A percentile compares a stretch with the other conserved stretches of the same genome.
These are phyloP conservation scores for Thelonectria blattea DNA, from an alignment of 2,329 filamentous ascomycete genomes.

Conservation along the genomic window DNA sequence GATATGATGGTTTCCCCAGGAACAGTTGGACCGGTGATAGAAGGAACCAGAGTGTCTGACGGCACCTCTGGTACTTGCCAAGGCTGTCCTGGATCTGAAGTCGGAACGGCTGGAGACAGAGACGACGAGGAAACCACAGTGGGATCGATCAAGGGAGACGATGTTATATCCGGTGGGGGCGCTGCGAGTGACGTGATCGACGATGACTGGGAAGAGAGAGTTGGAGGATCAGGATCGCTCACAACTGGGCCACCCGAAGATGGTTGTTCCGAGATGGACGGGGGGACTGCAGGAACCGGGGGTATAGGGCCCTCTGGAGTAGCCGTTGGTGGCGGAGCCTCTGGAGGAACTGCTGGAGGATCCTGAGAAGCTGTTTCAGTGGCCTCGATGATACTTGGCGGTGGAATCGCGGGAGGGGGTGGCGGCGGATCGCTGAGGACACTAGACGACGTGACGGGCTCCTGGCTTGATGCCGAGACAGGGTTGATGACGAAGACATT, in stretches of 20 bases:
- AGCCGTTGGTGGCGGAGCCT: neutral
- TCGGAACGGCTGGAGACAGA: neutral
- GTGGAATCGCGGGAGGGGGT: neutral
- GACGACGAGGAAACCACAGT: neutral
- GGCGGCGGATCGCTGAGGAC: slow-evolving; percentile 7
- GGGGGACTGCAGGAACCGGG: neutral
- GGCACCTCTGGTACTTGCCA: neutral
- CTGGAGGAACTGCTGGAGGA: slow-evolving; percentile 11
- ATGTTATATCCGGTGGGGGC: neutral
- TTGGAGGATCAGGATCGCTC: neutral
- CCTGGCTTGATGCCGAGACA: slow-evolving; percentile 14
- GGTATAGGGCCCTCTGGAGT: neutral
- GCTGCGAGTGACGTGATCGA: neutral
- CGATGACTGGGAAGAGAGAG: neutral
- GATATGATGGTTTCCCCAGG: neutral
- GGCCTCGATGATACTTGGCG: neutral
- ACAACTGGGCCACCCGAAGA: neutral
- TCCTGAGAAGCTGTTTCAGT: slow-evolving; percentile 16
- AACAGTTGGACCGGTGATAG: neutral
- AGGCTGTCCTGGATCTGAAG: neutral
- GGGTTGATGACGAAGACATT: slow-evolving; percentile 41
- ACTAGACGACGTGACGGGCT: slow-evolving; percentile 15
- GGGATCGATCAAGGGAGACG: neutral
- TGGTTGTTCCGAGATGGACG: neutral
- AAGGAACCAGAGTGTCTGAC: neutral